These are phyloP conservation scores for Hymenoscyphus fructigenus DNA, from an alignment of 2,329 filamentous ascomycete species.

Conservation along the genomic window DNA sequence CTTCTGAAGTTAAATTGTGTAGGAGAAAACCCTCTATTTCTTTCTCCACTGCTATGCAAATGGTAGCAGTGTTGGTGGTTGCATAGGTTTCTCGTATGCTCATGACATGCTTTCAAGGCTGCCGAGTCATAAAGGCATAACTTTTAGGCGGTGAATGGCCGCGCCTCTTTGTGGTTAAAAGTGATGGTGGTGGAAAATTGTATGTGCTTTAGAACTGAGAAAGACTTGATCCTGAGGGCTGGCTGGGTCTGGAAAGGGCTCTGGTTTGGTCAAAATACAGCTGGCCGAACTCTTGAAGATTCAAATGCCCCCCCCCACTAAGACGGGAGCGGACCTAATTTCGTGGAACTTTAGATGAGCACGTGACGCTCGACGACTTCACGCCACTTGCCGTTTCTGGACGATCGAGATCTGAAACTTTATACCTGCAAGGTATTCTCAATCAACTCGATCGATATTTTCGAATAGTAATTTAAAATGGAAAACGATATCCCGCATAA, in stretches of 20 bases:
- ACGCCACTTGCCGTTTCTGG: neutral
- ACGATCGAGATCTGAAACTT: neutral
- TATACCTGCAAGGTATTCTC: too few relatives aligned
- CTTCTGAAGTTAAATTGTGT: constrained; percentile 14
- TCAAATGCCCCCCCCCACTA: neutral
- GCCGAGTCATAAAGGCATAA: constrained; percentile 29
- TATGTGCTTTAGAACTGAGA: too few relatives aligned
- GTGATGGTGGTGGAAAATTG: neutral
- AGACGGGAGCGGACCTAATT: neutral
- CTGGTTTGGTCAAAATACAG: neutral
- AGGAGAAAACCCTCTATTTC: constrained; percentile 1
- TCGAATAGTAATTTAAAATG: neutral
- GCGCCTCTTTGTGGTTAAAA: neutral
- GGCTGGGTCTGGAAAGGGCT: neutral
- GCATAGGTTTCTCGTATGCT: constrained; percentile 30
- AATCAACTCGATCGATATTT: neutral
- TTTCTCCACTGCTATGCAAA: constrained; percentile 26
- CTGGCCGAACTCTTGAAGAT: neutral
- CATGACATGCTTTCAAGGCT: constrained; percentile 17
- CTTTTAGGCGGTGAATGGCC: constrained; percentile 11
- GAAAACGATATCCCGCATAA: too few relatives aligned
- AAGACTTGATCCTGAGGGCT: neutral
- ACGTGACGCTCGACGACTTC: neutral
- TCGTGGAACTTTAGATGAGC: neutral
- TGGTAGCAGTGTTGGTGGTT: constrained; percentile 23